Conservation (phyloP, 495 filamentous ascomycete species). For the Penicillium macrosclerotiorum region DNA sequence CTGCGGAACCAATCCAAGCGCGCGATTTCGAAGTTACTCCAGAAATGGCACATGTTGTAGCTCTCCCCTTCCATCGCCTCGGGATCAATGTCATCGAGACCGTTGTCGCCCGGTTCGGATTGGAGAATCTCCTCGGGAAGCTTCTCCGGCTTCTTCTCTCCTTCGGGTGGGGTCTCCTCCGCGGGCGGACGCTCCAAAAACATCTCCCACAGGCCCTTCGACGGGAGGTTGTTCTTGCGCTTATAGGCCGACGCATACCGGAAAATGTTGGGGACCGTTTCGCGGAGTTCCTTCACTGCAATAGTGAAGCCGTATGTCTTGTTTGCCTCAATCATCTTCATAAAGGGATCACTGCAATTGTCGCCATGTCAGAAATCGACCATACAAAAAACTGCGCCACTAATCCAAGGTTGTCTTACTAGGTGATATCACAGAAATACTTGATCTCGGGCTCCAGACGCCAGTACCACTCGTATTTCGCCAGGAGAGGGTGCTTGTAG, state of each 20-base stretch:
- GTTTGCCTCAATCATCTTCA: conserved; percentile 85
- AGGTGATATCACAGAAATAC: conserved; percentile 99
- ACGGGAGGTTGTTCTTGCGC: conserved; percentile 84
- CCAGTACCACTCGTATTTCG: conserved; percentile 99
- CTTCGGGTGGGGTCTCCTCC: conserved; percentile 48
- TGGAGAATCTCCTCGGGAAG: conserved; percentile 82
- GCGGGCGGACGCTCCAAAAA: conserved; percentile 76
- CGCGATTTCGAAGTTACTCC: conserved; percentile 99
- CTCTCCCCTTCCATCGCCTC: conserved; percentile 96
- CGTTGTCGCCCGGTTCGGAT: conserved; percentile 69
- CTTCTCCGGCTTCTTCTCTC: conserved; percentile 63
- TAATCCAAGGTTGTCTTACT: conserved; percentile 62
- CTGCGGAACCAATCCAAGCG: conserved; percentile 92
- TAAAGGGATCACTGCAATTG: conserved; percentile 81
- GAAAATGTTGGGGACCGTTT: conserved; percentile 99
- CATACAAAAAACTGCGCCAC: too few species aligned
- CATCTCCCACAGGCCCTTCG: conserved; percentile 98
- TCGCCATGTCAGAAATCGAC: conserved; percentile 27
- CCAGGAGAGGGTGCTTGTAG: conserved; percentile 93
- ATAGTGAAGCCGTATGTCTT: conserved; percentile 99
- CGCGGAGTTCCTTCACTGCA: conserved; percentile 95
- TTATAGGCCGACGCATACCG: conserved; percentile 99
- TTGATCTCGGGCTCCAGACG: conserved; percentile 99
- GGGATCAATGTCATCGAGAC: conserved; percentile 75
- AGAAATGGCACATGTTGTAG: conserved; percentile 99